These are phyloP conservation scores for Gossypium herbaceum DNA, from an alignment of 345 rosid species.

Conservation along the genomic window DNA sequence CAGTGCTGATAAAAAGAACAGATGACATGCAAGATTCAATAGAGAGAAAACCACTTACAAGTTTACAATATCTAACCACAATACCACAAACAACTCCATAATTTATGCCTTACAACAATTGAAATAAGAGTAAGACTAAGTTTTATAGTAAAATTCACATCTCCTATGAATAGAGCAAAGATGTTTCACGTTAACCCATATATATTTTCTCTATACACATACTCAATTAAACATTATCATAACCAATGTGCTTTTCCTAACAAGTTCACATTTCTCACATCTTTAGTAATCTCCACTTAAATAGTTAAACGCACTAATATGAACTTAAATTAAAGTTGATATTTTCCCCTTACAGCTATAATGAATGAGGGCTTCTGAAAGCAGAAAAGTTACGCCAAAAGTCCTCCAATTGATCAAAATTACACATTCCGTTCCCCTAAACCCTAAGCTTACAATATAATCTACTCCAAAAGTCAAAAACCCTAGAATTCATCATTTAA, in stretches of 20 bases:
- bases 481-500: constrained; percentile 22
- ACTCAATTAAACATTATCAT: background rate
- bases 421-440: background rate
- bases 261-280: background rate
- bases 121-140: constrained; percentile 3
- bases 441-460: constrained; percentile 9
- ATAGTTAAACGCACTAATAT: background rate
- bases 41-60: background rate
- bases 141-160: background rate
- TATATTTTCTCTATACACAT: background rate
- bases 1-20: background rate
- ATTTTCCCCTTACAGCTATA: background rate
- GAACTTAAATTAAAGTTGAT: background rate
- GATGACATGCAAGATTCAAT: background rate
- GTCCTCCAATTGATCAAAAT: background rate
- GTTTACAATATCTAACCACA: background rate
- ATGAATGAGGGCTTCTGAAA: background rate
- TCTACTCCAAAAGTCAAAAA: constrained; percentile 11
- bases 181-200: background rate
- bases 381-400: background rate
- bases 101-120: background rate
- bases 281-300: background rate
- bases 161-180: background rate
- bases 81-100: background rate
- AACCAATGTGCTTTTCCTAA: background rate